Percentiles rank a stretch among this genome's conserved stretches.
phyloP scores from a whole-genome alignment of 192 early-diverging fungal genomes.

The Podila verticillata region DNA sequence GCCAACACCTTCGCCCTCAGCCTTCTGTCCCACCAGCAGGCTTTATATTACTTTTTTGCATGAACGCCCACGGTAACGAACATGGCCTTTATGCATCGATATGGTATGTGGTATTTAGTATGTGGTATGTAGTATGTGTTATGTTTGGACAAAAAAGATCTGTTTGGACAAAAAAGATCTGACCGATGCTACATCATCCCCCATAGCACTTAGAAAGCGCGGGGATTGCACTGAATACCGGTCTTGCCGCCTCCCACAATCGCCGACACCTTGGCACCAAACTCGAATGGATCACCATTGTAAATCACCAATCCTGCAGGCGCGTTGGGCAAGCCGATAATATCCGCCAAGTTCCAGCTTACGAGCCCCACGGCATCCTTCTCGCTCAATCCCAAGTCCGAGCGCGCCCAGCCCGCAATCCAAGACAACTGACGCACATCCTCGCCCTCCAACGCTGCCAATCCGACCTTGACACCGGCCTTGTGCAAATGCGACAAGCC shows the following conservation, averaged over 20 bases:
- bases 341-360: slow-evolving; percentile 76
- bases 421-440: slow-evolving; percentile 73
- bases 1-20: too few relatives aligned
- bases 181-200: too few relatives aligned
- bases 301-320: slow-evolving; percentile 68
- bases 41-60: too few relatives aligned
- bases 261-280: slow-evolving; percentile 64
- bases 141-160: too few relatives aligned
- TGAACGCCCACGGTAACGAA: too few relatives aligned
- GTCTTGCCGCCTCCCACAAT: slow-evolving; percentile 66
- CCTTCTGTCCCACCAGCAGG: too few relatives aligned
- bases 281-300: slow-evolving; percentile 71
- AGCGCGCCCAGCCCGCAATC: slow-evolving; percentile 81
- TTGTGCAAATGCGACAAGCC: slow-evolving; percentile 61
- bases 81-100: too few relatives aligned
- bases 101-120: too few relatives aligned
- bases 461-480: slow-evolving; percentile 69
- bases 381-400: slow-evolving; percentile 56
- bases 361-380: slow-evolving; percentile 75
- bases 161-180: too few relatives aligned
- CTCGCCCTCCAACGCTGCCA: slow-evolving; percentile 62
- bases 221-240: slow-evolving; percentile 49
- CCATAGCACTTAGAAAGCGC: slow-evolving; percentile 23
- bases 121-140: too few relatives aligned
- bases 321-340: slow-evolving; percentile 58